Evolutionary conservation across 129 eudicot species (phyloP), one percentile per base, ranked within the genome.

Genomic region (Lactuca saligna): DNA sequence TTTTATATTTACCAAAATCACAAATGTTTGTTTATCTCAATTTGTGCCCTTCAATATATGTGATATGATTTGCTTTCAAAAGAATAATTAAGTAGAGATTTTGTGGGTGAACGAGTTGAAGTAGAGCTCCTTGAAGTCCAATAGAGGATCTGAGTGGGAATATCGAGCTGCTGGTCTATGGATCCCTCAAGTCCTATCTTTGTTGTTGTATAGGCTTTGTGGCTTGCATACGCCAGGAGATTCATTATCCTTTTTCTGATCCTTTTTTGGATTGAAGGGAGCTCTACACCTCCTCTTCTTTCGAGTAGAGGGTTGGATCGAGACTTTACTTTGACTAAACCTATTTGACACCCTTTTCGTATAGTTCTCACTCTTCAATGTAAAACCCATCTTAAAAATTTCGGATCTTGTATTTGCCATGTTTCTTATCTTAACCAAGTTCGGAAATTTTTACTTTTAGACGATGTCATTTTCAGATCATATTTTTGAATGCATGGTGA

Each of bases 231-330:
- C 61, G 49, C 79, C 77, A 68, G 92, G 92, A 86, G 88, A 84
- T 86, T 33, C 41, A 75, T 86, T 72, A 74, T 70, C 88, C 82
- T 72, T 33, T 64, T 78, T 63, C 3, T 57, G 74, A 78, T 75
- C 88, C 65, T 75, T 78, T 39, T 86, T 86, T 86, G 92, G 92
- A 86, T 83, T 86, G 92, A 86, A 86, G 92, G 92, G 92, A 86
- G 92, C 92, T 86, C 92, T 81, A 81, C 83, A 74, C 73, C 61
- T 50, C 20, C 75, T 75, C 71, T 48, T 57, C 10, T 14, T 35
- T 12, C n/a, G 12, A 12, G 39, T 32, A 7, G 4, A 8, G 20
- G 20, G 60, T 57, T 32, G 7, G 9, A 8, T 57, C 34, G 16
- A n/a, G 16, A 5, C 12, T 57, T 8, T 15, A 57, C 32, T n/a